These are phyloP conservation scores for Lentinus brumalis DNA, from an alignment of 768 basidiomycete species.

Conservation along the genomic window DNA sequence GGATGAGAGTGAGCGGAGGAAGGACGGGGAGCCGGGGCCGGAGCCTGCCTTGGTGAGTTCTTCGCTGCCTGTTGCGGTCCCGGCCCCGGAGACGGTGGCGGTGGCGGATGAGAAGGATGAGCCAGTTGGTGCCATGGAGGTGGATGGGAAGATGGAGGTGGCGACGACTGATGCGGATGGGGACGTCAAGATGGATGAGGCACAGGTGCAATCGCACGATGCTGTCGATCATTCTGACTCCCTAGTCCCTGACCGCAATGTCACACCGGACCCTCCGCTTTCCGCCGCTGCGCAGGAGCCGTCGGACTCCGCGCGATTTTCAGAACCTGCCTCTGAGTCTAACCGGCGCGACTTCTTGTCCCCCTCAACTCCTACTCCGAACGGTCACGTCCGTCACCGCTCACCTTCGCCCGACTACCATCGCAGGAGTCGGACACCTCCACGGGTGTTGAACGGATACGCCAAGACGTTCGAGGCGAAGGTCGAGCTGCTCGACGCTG, in stretches of 20 bases:
- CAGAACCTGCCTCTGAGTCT: not conserved
- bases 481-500: conserved; percentile 17
- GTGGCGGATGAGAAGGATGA: not conserved
- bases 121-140: not conserved
- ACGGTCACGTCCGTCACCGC: not conserved
- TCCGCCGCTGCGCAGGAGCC: not conserved
- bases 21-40: too few species aligned
- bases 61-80: not conserved
- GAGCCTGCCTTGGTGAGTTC: too few species aligned
- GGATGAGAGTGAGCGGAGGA: too few species aligned
- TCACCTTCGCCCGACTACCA: not conserved
- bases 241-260: not conserved
- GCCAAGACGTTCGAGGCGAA: conserved; percentile 15
- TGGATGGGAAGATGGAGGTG: conserved; percentile 3
- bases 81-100: not conserved
- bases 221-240: not conserved
- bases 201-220: not conserved
- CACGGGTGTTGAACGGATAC: too few species aligned
- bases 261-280: not conserved
- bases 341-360: not conserved
- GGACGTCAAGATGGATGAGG: not conserved
- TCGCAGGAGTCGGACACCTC: not conserved
- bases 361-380: not conserved
- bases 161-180: not conserved
- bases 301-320: not conserved